These are phyloP conservation scores for Filobasidium floriforme DNA, from an alignment of 768 basidiomycete species.

Conservation along the genomic window DNA sequence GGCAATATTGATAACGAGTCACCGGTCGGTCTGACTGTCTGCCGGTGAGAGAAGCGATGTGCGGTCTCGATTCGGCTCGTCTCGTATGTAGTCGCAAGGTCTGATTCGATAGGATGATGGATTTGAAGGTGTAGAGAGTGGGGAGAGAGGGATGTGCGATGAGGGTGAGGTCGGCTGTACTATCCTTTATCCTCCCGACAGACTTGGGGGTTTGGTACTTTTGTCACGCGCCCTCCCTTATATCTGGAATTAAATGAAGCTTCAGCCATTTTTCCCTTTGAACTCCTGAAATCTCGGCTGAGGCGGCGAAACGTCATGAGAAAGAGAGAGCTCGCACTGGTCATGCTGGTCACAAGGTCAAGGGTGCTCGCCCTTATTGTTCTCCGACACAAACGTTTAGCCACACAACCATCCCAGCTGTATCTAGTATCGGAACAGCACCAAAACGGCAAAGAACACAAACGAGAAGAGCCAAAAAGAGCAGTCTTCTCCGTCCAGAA, in stretches of 20 bases:
- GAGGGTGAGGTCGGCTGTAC: no score
- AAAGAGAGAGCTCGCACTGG: not conserved
- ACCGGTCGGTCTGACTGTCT: no score
- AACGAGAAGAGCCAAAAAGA: not conserved
- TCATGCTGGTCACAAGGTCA: not conserved
- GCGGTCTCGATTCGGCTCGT: no score
- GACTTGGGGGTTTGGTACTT: not conserved
- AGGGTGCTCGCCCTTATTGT: not conserved
- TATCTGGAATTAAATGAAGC: not conserved
- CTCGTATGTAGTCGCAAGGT: no score
- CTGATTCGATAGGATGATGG: no score
- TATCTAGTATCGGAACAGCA: not conserved
- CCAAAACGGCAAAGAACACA: not conserved
- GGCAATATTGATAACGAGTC: no score
- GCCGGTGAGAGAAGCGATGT: no score
- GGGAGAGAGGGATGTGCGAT: no score
- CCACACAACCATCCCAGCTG: not conserved
- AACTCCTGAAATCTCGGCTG: not conserved
- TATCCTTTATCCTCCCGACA: no score
- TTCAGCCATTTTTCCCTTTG: not conserved
- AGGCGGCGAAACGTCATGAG: not conserved
- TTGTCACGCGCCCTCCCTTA: not conserved
- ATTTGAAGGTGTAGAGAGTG: no score
- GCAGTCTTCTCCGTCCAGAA: not conserved
- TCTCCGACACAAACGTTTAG: not conserved